Evolutionary conservation across 306 rosid species (phyloP).

Genomic region (Carpinus fangiana): DNA sequence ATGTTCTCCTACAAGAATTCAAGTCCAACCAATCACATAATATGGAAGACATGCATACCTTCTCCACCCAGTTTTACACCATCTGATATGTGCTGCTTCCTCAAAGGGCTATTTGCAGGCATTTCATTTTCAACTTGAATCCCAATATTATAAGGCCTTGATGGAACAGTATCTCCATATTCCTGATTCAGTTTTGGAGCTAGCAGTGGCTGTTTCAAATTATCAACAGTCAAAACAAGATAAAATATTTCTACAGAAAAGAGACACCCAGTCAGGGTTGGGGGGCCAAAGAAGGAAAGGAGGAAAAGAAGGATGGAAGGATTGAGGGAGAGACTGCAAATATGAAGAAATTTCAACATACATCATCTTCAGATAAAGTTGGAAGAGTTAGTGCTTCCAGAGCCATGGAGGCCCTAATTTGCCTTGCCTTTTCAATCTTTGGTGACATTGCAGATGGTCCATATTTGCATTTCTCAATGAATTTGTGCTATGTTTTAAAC

Average conservation of each 20-base stretch:
- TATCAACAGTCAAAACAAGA: slow-evolving; percentile 19
- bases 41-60: slow-evolving; percentile 54
- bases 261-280: background rate
- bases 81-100: slow-evolving; percentile 45
- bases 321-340: background rate
- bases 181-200: slow-evolving; percentile 59
- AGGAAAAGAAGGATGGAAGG: background rate
- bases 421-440: slow-evolving; percentile 85
- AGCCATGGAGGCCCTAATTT: slow-evolving; percentile 76
- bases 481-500: slow-evolving; percentile 69
- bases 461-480: slow-evolving; percentile 84
- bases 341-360: slow-evolving; percentile 34
- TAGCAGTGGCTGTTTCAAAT: slow-evolving; percentile 50
- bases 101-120: slow-evolving; percentile 43
- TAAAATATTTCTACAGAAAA: background rate
- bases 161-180: slow-evolving; percentile 88
- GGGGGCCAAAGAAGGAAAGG: background rate
- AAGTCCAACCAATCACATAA: slow-evolving; percentile 12
- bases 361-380: slow-evolving; percentile 53
- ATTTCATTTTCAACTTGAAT: slow-evolving; percentile 46
- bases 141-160: slow-evolving; percentile 54
- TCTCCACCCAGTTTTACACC: slow-evolving; percentile 49
- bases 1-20: slow-evolving; percentile 16
- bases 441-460: slow-evolving; percentile 80
- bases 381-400: slow-evolving; percentile 71